phyloP scores from a whole-genome alignment of 345 rosid genomes.

The Kandelia obovata region DNA sequence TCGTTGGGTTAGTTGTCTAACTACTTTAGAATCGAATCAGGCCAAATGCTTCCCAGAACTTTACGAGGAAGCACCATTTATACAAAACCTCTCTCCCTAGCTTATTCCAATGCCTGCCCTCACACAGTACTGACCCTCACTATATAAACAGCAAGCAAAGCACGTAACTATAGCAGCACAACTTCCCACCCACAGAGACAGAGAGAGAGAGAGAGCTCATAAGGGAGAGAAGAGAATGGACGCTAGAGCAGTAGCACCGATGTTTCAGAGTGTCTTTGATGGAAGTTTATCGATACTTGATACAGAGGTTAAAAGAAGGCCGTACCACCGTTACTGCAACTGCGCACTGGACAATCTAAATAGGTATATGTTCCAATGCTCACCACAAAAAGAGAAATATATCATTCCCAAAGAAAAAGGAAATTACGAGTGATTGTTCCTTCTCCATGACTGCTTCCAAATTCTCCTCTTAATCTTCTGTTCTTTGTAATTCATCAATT shows the following conservation, averaged over 20 bases:
- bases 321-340: constrained; percentile 15
- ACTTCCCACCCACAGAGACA: neutral
- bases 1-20: too few species aligned
- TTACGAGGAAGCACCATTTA: too few species aligned
- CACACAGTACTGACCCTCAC: too few species aligned
- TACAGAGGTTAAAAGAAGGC: constrained; percentile 6
- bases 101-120: too few species aligned
- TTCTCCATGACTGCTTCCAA: too few species aligned
- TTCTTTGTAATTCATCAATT: too few species aligned
- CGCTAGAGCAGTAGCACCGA: neutral
- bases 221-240: neutral
- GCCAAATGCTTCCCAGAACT: too few species aligned
- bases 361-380: neutral
- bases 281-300: constrained; percentile 3
- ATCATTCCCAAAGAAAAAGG: neutral
- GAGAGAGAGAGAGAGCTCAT: neutral
- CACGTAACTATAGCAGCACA: neutral
- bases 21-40: too few species aligned
- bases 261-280: constrained; percentile 5
- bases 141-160: too few species aligned
- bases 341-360: constrained; percentile 8
- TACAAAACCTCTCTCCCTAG: too few species aligned
- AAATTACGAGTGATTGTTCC: too few species aligned
- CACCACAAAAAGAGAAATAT: neutral
- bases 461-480: too few species aligned